Conservation (phyloP, 163 green algal species). For the Smithsoniella earleae region DNA sequence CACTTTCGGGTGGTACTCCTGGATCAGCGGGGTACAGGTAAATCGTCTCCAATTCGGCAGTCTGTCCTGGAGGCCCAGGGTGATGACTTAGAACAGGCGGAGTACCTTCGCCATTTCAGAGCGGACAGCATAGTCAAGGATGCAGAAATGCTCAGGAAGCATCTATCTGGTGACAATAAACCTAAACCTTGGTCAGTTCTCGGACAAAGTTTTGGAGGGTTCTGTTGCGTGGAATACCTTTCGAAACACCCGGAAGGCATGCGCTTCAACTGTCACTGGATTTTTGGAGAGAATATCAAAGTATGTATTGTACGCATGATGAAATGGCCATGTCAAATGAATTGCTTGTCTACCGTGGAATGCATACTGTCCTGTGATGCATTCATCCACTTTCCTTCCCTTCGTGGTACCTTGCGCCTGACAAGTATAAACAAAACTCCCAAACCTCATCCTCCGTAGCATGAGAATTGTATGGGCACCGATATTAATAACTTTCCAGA, state of each 20-base stretch:
- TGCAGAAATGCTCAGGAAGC: conserved; percentile 66
- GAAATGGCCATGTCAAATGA: no score
- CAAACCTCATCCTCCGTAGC: no score
- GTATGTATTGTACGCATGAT: no score
- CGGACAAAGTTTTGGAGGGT: conserved; percentile 93
- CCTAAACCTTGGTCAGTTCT: conserved; percentile 66
- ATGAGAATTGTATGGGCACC: no score
- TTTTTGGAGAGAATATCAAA: no score
- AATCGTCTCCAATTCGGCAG: conserved; percentile 54
- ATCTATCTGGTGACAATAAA: conserved; percentile 47
- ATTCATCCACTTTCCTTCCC: no score
- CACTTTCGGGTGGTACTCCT: conserved; percentile 78
- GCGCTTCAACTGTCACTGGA: neutral
- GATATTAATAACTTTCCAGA: no score
- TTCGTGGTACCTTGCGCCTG: no score
- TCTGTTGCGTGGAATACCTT: conserved; percentile 86
- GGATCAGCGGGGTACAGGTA: conserved; percentile 86
- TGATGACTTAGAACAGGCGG: conserved; percentile 56
- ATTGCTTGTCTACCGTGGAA: no score
- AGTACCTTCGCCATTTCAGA: conserved; percentile 61
- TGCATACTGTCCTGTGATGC: no score
- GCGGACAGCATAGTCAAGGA: conserved; percentile 81
- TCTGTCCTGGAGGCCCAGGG: conserved; percentile 51
- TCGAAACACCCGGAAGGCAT: conserved; percentile 57
- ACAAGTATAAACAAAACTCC: no score